These are phyloP conservation scores for Harringtonia aguacate DNA, from an alignment of 2,329 filamentous ascomycete species.

Conservation along the genomic window DNA sequence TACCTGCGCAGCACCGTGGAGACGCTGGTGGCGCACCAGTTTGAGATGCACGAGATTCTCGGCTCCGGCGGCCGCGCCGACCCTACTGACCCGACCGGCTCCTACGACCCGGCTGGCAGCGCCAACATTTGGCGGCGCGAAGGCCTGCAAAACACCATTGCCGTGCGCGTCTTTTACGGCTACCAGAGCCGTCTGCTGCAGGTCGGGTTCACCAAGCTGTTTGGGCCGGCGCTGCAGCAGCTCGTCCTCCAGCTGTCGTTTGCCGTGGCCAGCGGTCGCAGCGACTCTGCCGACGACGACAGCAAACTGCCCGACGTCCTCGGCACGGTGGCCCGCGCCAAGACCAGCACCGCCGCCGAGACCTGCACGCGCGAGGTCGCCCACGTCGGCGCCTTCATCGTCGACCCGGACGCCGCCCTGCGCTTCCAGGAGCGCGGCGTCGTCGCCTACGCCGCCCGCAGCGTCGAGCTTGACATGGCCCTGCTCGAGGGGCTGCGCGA, in stretches of 20 bases:
- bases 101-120: slow-evolving; percentile 22
- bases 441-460: slow-evolving; percentile 36
- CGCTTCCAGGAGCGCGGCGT: slow-evolving; percentile 42
- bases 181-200: slow-evolving; percentile 41
- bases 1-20: slow-evolving; percentile 39
- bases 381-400: slow-evolving; percentile 36
- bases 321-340: slow-evolving; percentile 29
- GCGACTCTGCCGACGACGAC: slow-evolving; percentile 16
- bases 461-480: slow-evolving; percentile 39
- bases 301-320: slow-evolving; percentile 33
- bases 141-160: slow-evolving; percentile 35
- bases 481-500: slow-evolving; percentile 42
- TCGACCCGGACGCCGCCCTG: slow-evolving; percentile 28
- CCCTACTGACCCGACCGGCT: too few relatives aligned
- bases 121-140: slow-evolving; percentile 35
- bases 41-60: slow-evolving; percentile 41
- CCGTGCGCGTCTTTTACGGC: slow-evolving; percentile 39
- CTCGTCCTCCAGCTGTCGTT: slow-evolving; percentile 42
- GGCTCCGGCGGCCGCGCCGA: slow-evolving; percentile 23
- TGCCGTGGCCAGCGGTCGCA: slow-evolving; percentile 29
- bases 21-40: slow-evolving; percentile 39
- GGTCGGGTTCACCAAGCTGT: slow-evolving; percentile 37
- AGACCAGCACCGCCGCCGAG: slow-evolving; percentile 33
- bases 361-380: slow-evolving; percentile 36
- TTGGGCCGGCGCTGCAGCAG: slow-evolving; percentile 40